Base-by-base conservation (phyloP, 768 basidiomycete genomes). In the Crucibulum laeve region DNA sequence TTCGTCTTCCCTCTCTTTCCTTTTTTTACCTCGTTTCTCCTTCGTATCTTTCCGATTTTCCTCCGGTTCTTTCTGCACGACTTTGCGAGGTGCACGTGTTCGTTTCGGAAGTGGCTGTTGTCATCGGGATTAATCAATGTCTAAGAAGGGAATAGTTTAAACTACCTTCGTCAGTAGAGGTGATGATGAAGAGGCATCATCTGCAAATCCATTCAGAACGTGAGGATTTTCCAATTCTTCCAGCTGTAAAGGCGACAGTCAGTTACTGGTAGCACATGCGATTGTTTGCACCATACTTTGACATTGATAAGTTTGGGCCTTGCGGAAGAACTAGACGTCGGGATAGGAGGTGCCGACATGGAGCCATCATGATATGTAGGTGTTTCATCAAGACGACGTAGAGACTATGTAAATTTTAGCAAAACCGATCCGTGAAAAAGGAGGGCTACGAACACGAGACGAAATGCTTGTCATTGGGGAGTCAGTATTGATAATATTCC, bases 1-100 rank as follows among this genome's bases (percentile, higher is more conserved):
- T 21, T 71, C 70, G 15, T 73, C 73, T 3, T 74, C 73, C 45
- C 69, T 61, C 35, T 62, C 65, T 53, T 75, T 76, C 43, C 73
- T 53, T 49, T 71, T 70, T 42, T 65, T 64, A 24, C 67, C 63
- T 46, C 67, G 56, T 45, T 65, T 71, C 45, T 65, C 62, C 42
- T 61, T 65, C 34, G 48, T 53, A 19, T 68, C 63, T 36, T 59
- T 58, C 23, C 45, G 19, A n/a, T 46, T 32, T 38, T 35, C 43
- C 4, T 56, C 59, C 10, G 44, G 5, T 23, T 60, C 64, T 42
- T 66, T 69, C 35, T 54, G 57, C 40, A 52, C 53, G 17, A 51
- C 39, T 45, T 61, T 58, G 35, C 63, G 61, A 42, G 55, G 52
- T 13, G 55, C 44, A 35, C 61, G 61, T 44, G 43, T 51, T 22